Evolutionary conservation across 2,329 filamentous ascomycete genomes (phyloP).

Genomic region (Colletotrichum coccodes): DNA sequence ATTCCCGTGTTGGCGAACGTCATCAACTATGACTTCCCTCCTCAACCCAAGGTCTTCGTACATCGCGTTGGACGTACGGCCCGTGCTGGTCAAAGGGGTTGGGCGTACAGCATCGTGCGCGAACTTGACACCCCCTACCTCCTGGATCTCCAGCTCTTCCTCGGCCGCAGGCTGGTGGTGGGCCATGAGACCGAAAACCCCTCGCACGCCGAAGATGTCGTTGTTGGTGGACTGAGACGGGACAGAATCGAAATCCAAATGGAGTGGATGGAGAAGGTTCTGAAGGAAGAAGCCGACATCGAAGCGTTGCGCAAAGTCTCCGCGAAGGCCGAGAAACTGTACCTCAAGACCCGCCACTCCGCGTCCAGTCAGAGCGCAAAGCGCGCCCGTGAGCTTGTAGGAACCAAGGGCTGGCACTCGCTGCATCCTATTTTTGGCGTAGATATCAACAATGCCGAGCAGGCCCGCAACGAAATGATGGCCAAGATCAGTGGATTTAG

Average conservation of each 20-base stretch:
- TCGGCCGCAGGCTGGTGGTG: slow-evolving; percentile 84
- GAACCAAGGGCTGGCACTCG: slow-evolving; percentile 75
- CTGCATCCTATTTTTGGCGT: slow-evolving; percentile 85
- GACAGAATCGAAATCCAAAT: slow-evolving; percentile 78
- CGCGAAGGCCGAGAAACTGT: slow-evolving; percentile 90
- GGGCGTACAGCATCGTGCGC: slow-evolving; percentile 93
- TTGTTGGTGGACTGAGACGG: slow-evolving; percentile 80
- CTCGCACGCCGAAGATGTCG: slow-evolving; percentile 84
- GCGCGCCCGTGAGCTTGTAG: slow-evolving; percentile 80
- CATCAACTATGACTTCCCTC: slow-evolving; percentile 98
- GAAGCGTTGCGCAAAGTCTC: slow-evolving; percentile 77
- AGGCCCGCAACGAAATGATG: slow-evolving; percentile 85
- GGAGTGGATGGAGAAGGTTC: slow-evolving; percentile 85
- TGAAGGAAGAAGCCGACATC: slow-evolving; percentile 82
- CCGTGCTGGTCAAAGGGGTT: slow-evolving; percentile 89
- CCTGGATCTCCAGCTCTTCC: slow-evolving; percentile 92
- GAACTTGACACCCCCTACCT: slow-evolving; percentile 92
- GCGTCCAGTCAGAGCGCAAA: slow-evolving; percentile 93
- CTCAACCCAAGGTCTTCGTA: slow-evolving; percentile 95
- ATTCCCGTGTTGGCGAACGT: slow-evolving; percentile 96
- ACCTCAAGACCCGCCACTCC: slow-evolving; percentile 87
- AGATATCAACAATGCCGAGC: slow-evolving; percentile 71
- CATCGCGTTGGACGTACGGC: slow-evolving; percentile 97
- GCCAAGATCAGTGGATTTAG: slow-evolving; percentile 89
- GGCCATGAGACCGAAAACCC: slow-evolving; percentile 72